Base-by-base conservation (phyloP, 2,329 filamentous ascomycete species). In the Sclerotinia nivalis region DNA sequence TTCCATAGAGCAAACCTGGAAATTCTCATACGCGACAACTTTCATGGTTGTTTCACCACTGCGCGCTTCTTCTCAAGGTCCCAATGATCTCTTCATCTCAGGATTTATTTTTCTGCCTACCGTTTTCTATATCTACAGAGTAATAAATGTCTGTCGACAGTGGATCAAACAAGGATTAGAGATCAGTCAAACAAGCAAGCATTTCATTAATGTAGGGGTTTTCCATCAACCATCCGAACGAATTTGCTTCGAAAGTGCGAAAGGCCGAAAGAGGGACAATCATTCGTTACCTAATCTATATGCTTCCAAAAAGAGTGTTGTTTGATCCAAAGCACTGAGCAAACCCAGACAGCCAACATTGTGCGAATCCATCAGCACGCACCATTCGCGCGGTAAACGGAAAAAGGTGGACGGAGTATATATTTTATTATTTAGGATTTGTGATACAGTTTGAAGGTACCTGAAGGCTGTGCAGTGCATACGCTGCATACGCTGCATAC, bases 391-490 rank as follows among this genome's bases (percentile, higher is more conserved):
- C 71, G 62, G 69, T 66, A 69, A 47, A 47, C 58, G 31, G 61
- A 8, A 52, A 64, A 70, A 43, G 40, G 68, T 64, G 66, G 68
- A 69, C 54, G 54, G 34, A 56, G 54, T 72, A 72, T 72, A 71
- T 20, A 50, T 37, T 8, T 25, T 64, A 52, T 64, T 72, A 70
- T 72, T 71, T 54, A 40, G 72, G 69, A 71, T 70, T 70, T 72
- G 72, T 74, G 72, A 74, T 61, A 62, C 40, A 61, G 47, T 56
- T 59, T 69, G 58, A 59, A 71, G 72, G 71, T 70, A 71, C 71
- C 71, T 65, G 69, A 69, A 71, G 73, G 74, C 71, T 75, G 74
- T 75, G 74, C 60, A 62, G n/a, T 40, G 31, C n/a, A 18, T 50
- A 52, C 22, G n/a, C 22, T 64, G 31, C 74, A 75, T 69, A 67